Base-by-base conservation (phyloP, 148 eudicot genomes). In the Camellia lanceoleosa region DNA sequence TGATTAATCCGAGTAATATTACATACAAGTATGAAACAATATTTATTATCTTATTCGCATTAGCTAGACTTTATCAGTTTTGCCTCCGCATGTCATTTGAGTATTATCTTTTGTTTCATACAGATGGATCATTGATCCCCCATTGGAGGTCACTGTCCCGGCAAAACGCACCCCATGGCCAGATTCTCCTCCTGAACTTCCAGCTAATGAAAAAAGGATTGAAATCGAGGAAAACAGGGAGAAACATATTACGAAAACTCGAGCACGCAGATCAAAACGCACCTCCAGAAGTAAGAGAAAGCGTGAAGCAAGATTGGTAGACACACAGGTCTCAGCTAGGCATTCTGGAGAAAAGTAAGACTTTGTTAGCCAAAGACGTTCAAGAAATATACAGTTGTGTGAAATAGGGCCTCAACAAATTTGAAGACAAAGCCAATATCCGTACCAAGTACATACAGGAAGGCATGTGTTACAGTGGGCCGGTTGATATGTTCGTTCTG, bases 81-180 rank as follows among this genome's bases (percentile, higher is more conserved):
- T 62, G 38, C 30, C 61, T 67, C 7, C 42, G 56, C 47, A 14
- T 41, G 5, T 72, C 41, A 59, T 30, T 68, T 77, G 41, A 46
- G 16, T 62, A 61, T 54, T n/a, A 70, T 12, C 71, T 65, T 23
- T 19, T 47, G 18, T 76, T 72, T 79, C 14, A 83, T 93, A 87
- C 91, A 95, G 99, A 82, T 97, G 99, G 99, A 89, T 89, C 15
- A 92, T 97, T 71, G 89, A 97, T 80, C 89, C 94, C 60, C 98
- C 95, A 18, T 74, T 97, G 78, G 99, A 96, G 54, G 87, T 94
- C 44, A 94, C 97, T 2, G 94, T 97, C 79, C 91, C 98, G n/a
- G 98, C 99, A 63, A 97, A 92, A 79, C 99, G 78, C 79, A 94
- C 99, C 56, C 95, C 99, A 74, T 94, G 99, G 99, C 98, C 97